These are phyloP conservation scores for Ascochyta rabiei DNA, from an alignment of 2,329 filamentous ascomycete species.

Conservation along the genomic window DNA sequence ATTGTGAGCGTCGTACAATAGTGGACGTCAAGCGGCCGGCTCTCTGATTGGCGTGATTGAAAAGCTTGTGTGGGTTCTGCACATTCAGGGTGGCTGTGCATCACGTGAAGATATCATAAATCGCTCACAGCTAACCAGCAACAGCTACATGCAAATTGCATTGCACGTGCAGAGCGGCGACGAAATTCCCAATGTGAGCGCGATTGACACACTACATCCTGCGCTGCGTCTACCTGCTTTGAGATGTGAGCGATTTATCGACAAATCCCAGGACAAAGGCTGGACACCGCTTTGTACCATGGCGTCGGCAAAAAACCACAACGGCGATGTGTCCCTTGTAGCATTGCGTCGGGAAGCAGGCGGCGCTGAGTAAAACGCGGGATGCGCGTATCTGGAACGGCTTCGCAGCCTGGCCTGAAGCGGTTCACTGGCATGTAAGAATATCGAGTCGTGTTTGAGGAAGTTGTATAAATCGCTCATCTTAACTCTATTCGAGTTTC, in stretches of 20 bases:
- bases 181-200: conserved; percentile 15
- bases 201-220: conserved; percentile 17
- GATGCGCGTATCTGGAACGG: conserved; percentile 6
- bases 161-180: conserved; percentile 9
- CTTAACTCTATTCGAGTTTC: neutral
- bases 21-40: conserved; percentile 6
- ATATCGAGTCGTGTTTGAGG: conserved; percentile 7
- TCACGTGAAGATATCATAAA: conserved; percentile 21
- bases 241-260: conserved; percentile 32
- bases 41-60: conserved; percentile 4
- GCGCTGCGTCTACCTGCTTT: conserved; percentile 15
- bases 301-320: neutral
- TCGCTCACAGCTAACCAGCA: conserved; percentile 36
- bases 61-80: conserved; percentile 10
- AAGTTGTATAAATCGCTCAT: conserved; percentile 16
- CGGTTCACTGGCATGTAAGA: conserved; percentile 3
- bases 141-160: conserved; percentile 27
- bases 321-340: neutral
- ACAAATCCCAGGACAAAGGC: conserved; percentile 22
- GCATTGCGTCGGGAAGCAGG: neutral
- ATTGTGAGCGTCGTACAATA: conserved; percentile 2
- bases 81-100: conserved; percentile 26
- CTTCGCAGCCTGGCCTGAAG: conserved; percentile 2
- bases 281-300: conserved; percentile 8
- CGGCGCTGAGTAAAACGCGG: neutral